Base-by-base conservation (phyloP, 306 rosid genomes). In the Casuarina equisetifolia region DNA sequence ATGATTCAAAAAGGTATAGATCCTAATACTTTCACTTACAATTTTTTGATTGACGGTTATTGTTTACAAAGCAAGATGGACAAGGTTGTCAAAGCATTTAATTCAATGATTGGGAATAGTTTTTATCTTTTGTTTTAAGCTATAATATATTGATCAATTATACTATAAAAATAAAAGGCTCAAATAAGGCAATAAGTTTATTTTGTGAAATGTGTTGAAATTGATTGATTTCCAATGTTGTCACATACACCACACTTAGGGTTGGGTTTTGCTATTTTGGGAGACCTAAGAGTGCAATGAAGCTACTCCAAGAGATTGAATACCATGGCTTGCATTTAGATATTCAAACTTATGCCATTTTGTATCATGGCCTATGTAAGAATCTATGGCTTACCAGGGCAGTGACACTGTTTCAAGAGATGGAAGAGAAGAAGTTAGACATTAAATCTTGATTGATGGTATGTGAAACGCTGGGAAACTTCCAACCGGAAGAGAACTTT, bases 281-380 rank as follows among this genome's bases (percentile, higher is more conserved):
- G 32, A 25, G 32, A 25, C 32, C 32, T 25, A 25, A 25, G 32
- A 25, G 0, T 25, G 32, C 32, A 25, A 0, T 25, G 32, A 83
- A 82, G 49, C 69, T 80, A 55, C 81, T 81, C 51, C 55, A 72
- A 7, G 59, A 63, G 70, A 84, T 80, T 79, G 71, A 53, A 42
- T 45, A 68, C 58, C 64, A 64, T 52, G 85, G 83, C 38, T 78
- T 81, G 63, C 69, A 78, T 62, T 83, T 85, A 20, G 66, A 84
- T 78, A 72, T 81, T 48, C 83, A 84, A 70, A 84, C 88, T 74
- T 84, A 75, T 74, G 88, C 81, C 10, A 15, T 74, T 64, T 74
- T 81, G 72, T 70, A 74, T 78, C 76, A 81, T 84, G 88, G 88
- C 38, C 78, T 81, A 11, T 81, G 78, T 51, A 84, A 81, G 71